A percentile compares a stretch with the other conserved stretches of the same genome.
These are phyloP conservation scores for Spergularia azorica DNA, from an alignment of 179 eudicot species.

Conservation along the genomic window DNA sequence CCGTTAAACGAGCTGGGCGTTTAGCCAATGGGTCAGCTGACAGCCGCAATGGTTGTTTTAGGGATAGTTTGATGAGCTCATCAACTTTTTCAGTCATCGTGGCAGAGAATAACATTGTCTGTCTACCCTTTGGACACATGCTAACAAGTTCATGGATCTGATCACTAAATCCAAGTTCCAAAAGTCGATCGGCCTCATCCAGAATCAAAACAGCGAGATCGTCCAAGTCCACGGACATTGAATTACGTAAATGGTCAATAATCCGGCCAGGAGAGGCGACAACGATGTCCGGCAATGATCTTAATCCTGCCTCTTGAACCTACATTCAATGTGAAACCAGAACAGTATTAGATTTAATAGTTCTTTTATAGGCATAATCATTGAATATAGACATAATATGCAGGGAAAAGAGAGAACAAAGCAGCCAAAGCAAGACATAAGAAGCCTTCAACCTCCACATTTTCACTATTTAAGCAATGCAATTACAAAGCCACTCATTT, in stretches of 20 bases:
- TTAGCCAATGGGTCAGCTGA: constrained; percentile 89
- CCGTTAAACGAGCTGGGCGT: constrained; percentile 75
- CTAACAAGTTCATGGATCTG: constrained; percentile 90
- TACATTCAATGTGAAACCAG: constrained; percentile 30
- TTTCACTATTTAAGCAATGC: not conserved
- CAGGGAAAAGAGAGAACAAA: not conserved
- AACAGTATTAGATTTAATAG: constrained; percentile 14
- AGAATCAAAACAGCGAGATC: constrained; percentile 95
- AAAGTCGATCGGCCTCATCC: constrained; percentile 95
- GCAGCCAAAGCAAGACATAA: not conserved
- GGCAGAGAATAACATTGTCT: constrained; percentile 95
- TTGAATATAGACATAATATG: no score
- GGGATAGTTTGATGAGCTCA: constrained; percentile 75
- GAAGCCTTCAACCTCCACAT: constrained; percentile 1
- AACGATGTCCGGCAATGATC: constrained; percentile 92
- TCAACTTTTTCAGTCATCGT: constrained; percentile 89
- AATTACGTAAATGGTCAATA: constrained; percentile 95
- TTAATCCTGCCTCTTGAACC: constrained; percentile 83
- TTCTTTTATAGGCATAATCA: not conserved
- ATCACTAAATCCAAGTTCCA: constrained; percentile 92
- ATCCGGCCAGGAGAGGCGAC: constrained; percentile 99
- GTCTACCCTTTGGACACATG: constrained; percentile 86
- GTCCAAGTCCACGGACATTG: constrained; percentile 91
- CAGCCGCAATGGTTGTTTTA: constrained; percentile 74
- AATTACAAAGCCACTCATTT: not conserved